A percentile compares a stretch with the other conserved stretches of the same genome.
Conservation (phyloP, 768 basidiomycete species). For the Serpula lacrymans region DNA sequence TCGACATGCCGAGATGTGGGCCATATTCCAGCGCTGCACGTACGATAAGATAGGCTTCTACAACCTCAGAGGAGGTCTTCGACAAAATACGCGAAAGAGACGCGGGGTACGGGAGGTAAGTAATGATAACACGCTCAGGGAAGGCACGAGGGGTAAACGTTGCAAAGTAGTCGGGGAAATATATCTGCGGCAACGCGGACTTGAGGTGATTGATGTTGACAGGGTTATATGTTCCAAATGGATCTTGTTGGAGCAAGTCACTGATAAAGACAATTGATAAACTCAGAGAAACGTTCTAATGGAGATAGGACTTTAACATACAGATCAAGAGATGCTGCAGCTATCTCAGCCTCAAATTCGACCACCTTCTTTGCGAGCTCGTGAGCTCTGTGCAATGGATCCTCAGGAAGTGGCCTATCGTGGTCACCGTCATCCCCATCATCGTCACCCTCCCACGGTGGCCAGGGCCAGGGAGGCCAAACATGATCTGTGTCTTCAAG, state of each 20-base stretch:
- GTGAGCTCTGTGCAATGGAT: slow-evolving; percentile 44
- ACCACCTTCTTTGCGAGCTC: slow-evolving; percentile 71
- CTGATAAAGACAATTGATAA: slow-evolving; percentile 27
- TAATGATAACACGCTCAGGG: slow-evolving; percentile 75
- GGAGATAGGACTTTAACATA: slow-evolving; percentile 32
- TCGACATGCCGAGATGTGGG: slow-evolving; percentile 67
- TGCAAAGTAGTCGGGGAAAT: slow-evolving; percentile 84
- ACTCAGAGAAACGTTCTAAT: not conserved
- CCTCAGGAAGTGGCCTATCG: slow-evolving; percentile 27
- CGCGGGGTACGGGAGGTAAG: slow-evolving; percentile 72
- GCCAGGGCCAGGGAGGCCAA: slow-evolving; percentile 85
- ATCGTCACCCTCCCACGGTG: slow-evolving; percentile 74
- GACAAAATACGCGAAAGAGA: slow-evolving; percentile 69
- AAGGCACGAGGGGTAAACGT: slow-evolving; percentile 76
- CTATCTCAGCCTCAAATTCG: slow-evolving; percentile 74
- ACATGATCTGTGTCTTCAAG: slow-evolving; percentile 31
- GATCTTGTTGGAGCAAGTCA: slow-evolving; percentile 73
- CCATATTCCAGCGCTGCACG: slow-evolving; percentile 69
- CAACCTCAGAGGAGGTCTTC: slow-evolving; percentile 59
- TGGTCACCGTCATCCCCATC: slow-evolving; percentile 40
- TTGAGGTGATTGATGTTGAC: slow-evolving; percentile 66
- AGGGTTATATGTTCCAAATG: slow-evolving; percentile 88
- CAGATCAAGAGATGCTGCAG: slow-evolving; percentile 77
- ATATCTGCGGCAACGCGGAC: slow-evolving; percentile 65
- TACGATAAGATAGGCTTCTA: slow-evolving; percentile 87